Base-by-base conservation (phyloP, 805 yeast species). In the Candida coleopterorum region DNA sequence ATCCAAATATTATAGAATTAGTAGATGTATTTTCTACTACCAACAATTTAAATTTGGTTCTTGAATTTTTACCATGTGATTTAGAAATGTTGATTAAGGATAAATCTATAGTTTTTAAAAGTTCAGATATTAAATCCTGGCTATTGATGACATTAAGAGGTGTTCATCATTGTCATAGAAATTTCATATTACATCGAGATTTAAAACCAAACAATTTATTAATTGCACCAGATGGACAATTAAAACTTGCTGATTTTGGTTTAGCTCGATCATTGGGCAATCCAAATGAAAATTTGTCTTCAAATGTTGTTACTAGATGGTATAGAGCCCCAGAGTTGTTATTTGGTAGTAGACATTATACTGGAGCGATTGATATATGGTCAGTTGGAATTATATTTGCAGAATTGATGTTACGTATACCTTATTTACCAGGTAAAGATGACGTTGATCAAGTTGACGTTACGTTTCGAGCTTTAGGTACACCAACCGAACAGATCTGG, bases 231-330 rank as follows among this genome's bases (percentile, higher is more conserved):
- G 76, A 75, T 41, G 98, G 99, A 1, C 79, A 83, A 44, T 68
- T 93, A 42, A 93, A 93, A 56, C 73, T 93, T 43, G 98, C 98
- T 2, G 99, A 93, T 85, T 93, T 93, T 66, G 98, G 98, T 47
- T 68, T 90, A 30, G 97, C 97, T 0, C 67, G 98, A 44, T 75
- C 89, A 2, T 65, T 86, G 40, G 90, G 94, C 0, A 71, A 81
- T 17, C 76, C 79, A 30, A 76, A 78, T 40, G 93, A 84, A 45
- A 75, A 72, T 30, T 65, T 93, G 56, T 85, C 97, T 0, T 85
- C 95, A 2, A 90, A 89, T 44, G 99, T 93, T 4, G 98, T 93
- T 2, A 93, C 99, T 2, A 65, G 97, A 42, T 93, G 99, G 99
- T 93, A 93, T 59, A 68, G 97, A 38, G 95, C 97, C 0, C 99